Evolutionary conservation across 2,329 filamentous ascomycete species (phyloP).

Genomic region (Triangularia verruculosa): DNA sequence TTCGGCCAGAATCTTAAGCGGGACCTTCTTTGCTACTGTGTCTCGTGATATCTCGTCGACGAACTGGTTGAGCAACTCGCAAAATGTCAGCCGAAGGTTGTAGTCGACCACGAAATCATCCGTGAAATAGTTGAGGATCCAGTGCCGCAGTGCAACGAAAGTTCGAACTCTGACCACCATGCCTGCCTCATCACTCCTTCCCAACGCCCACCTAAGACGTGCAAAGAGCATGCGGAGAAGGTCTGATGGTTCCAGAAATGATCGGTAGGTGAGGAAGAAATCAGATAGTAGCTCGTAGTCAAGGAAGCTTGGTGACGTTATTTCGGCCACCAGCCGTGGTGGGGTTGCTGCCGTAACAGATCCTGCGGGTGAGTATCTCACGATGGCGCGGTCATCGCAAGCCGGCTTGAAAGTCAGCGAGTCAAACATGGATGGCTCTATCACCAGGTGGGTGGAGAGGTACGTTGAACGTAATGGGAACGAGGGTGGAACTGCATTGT

Average conservation of each 20-base stretch:
- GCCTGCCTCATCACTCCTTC: slow-evolving; percentile 75
- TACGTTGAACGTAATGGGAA: slow-evolving; percentile 41
- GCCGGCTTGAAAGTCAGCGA: slow-evolving; percentile 71
- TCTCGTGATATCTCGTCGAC: slow-evolving; percentile 53
- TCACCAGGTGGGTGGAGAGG: slow-evolving; percentile 48
- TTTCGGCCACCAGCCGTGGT: slow-evolving; percentile 87
- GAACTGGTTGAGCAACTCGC: slow-evolving; percentile 71
- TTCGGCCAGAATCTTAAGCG: slow-evolving; percentile 84
- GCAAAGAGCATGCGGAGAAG: slow-evolving; percentile 82
- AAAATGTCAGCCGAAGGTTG: slow-evolving; percentile 72
- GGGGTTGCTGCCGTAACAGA: slow-evolving; percentile 88
- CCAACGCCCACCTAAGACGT: slow-evolving; percentile 81
- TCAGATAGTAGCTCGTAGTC: slow-evolving; percentile 97
- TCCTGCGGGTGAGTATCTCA: slow-evolving; percentile 71
- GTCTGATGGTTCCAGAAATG: slow-evolving; percentile 74
- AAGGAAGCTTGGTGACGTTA: slow-evolving; percentile 91
- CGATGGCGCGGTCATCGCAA: slow-evolving; percentile 76
- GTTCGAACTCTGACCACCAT: slow-evolving; percentile 93
- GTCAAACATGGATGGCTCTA: slow-evolving; percentile 79
- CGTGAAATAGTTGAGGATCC: slow-evolving; percentile 96
- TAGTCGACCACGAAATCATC: slow-evolving; percentile 87
- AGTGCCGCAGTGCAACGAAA: slow-evolving; percentile 92
- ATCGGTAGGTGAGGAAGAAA: slow-evolving; percentile 93
- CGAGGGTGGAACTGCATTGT: slow-evolving; percentile 28
- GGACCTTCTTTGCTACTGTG: slow-evolving; percentile 46